A percentile compares a stretch with the other conserved stretches of the same genome.
Conservation (phyloP, 1,284 basidiomycete species). For the Apiotrichum mycotoxinovorans region DNA sequence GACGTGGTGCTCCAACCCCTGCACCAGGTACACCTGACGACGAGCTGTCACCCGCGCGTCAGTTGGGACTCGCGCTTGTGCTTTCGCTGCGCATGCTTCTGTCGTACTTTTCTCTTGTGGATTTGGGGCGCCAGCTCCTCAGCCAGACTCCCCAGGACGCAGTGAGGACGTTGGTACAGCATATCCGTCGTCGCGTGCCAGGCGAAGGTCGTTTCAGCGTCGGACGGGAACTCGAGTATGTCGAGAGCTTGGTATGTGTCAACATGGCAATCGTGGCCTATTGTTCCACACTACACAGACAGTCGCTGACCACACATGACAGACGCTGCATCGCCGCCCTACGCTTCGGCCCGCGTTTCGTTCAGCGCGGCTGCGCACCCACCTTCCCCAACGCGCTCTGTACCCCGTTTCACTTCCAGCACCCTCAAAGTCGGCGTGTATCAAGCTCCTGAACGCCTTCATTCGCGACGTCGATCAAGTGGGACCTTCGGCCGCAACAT, state of each 20-base stretch:
- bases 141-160: constrained; percentile 37
- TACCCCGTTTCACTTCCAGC: constrained; percentile 43
- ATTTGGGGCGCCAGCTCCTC: constrained; percentile 40
- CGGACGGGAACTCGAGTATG: constrained; percentile 43
- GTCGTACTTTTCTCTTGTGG: constrained; percentile 44
- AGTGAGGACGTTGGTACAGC: constrained; percentile 45
- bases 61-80: constrained; percentile 38
- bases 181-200: constrained; percentile 38
- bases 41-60: constrained; percentile 31
- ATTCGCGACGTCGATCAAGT: constrained; percentile 29
- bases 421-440: constrained; percentile 41
- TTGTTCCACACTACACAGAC: not conserved
- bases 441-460: constrained; percentile 35
- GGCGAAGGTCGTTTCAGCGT: constrained; percentile 46
- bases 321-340: constrained; percentile 35
- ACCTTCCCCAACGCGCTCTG: constrained; percentile 28
- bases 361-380: constrained; percentile 42
- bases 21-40: constrained; percentile 10
- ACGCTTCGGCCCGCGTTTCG: constrained; percentile 45
- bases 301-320: not conserved
- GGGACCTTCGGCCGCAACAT: constrained; percentile 17
- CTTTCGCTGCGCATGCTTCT: constrained; percentile 46
- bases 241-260: constrained; percentile 42
- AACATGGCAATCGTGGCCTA: too few species aligned
- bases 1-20: not conserved